phyloP scores from a whole-genome alignment of 2,329 filamentous ascomycete species.

The Helicocarpus griseus region DNA sequence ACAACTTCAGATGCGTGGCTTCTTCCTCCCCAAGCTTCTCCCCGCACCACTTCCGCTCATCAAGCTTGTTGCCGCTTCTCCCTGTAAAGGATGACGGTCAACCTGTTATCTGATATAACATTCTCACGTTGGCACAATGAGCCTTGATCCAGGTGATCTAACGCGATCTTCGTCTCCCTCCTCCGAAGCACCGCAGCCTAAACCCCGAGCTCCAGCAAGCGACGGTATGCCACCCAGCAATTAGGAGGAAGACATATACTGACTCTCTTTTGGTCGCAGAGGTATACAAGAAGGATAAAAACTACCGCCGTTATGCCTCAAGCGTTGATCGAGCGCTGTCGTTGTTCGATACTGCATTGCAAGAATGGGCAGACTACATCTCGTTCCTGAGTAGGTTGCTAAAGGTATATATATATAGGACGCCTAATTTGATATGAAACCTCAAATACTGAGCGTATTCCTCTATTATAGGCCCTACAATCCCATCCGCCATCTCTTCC shows the following conservation, averaged over 20 bases:
- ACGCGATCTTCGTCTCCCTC: conserved; percentile 55
- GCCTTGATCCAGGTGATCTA: conserved; percentile 33
- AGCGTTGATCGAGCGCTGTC: conserved; percentile 78
- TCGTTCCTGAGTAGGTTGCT: conserved; percentile 85
- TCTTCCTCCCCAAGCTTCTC: conserved; percentile 12
- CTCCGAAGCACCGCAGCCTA: conserved; percentile 71
- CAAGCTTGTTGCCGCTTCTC: conserved; percentile 1
- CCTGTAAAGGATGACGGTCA: conserved; percentile 25
- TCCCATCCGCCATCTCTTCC: conserved; percentile 63
- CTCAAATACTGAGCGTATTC: conserved; percentile 1
- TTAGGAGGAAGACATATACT: not conserved
- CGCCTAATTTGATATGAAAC: not conserved
- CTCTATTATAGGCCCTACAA: conserved; percentile 62
- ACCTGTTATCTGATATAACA: conserved; percentile 14
- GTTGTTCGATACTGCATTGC: conserved; percentile 82
- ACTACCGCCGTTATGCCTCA: conserved; percentile 78
- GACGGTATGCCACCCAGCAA: conserved; percentile 50
- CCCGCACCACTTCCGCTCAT: conserved; percentile 10
- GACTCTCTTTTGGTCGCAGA: conserved; percentile 16
- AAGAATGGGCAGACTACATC: conserved; percentile 99
- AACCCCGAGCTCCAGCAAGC: conserved; percentile 67
- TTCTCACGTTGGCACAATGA: conserved; percentile 29
- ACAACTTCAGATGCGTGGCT: not conserved
- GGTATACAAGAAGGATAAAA: conserved; percentile 48
- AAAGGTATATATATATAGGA: conserved; percentile 52